phyloP scores from a whole-genome alignment of 2,329 filamentous ascomycete genomes.

The Albifimbria verrucaria region DNA sequence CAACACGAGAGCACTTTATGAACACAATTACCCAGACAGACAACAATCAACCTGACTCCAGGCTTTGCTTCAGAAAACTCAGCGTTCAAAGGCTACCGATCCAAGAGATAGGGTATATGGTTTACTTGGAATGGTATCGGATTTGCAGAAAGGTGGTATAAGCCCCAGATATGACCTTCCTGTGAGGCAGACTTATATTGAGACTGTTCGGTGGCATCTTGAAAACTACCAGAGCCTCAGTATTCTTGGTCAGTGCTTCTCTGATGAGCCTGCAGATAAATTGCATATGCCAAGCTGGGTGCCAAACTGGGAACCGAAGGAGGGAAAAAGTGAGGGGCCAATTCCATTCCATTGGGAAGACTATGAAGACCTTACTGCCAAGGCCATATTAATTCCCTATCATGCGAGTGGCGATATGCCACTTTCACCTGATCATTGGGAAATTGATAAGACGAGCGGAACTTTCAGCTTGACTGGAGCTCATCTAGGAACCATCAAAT shows the following conservation, averaged over 20 bases:
- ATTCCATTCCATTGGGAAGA: neutral
- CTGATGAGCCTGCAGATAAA: neutral
- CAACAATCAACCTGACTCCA: neutral
- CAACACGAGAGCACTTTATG: neutral
- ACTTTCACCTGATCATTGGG: neutral
- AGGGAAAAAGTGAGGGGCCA: neutral
- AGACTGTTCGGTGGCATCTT: neutral
- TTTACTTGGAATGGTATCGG: neutral
- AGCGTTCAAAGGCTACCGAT: neutral
- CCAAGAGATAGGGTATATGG: neutral
- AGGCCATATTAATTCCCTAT: neutral
- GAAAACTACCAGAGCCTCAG: neutral
- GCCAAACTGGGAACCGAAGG: neutral
- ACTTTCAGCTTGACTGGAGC: neutral
- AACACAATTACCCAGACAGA: neutral
- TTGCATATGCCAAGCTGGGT: neutral
- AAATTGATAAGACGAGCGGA: neutral
- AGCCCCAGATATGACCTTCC: neutral
- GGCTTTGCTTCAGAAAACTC: neutral
- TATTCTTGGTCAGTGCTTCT: neutral
- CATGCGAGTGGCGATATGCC: neutral
- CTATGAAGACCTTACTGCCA: neutral
- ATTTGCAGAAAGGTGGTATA: neutral
- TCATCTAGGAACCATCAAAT: neutral
- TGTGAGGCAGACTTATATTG: neutral